These are phyloP conservation scores for Coemansia sp. DNA, from an alignment of 192 early-diverging fungal genomes.

Conservation along the genomic window DNA sequence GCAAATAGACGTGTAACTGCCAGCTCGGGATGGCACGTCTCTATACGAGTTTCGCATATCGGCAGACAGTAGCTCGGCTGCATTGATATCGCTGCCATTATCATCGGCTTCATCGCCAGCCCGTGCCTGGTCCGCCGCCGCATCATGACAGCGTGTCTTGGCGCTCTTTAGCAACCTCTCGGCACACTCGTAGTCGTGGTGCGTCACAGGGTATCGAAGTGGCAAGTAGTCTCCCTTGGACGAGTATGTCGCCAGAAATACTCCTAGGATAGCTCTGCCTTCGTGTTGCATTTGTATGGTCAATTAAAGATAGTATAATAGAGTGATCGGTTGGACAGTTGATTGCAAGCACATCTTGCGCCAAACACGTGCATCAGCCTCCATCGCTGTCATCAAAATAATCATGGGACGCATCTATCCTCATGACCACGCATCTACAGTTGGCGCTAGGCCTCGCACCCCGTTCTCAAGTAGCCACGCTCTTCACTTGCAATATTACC, in stretches of 20 bases:
- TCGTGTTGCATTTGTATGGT: slow-evolving; percentile 17
- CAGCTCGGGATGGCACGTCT: neutral
- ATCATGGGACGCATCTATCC: too few species aligned
- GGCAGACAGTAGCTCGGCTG: neutral
- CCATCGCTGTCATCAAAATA: too few species aligned
- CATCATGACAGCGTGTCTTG: slow-evolving; percentile 6
- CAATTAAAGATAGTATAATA: neutral
- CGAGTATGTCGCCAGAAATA: slow-evolving; percentile 56
- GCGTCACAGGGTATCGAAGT: slow-evolving; percentile 40
- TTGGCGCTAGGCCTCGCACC: too few species aligned
- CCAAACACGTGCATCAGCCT: too few species aligned
- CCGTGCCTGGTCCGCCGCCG: slow-evolving; percentile 8
- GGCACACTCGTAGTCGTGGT: slow-evolving; percentile 37
- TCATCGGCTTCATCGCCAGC: neutral
- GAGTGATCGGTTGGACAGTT: neutral
- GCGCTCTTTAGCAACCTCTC: slow-evolving; percentile 26
- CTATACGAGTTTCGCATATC: neutral
- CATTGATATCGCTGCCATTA: neutral
- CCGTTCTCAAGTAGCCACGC: too few species aligned
- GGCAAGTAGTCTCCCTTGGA: slow-evolving; percentile 56
- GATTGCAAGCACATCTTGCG: too few species aligned
- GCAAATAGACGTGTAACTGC: neutral
- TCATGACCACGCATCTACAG: too few species aligned
- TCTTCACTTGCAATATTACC: too few species aligned
- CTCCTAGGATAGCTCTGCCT: slow-evolving; percentile 43